Evolutionary conservation across 2,329 filamentous ascomycete species (phyloP).

Genomic region (Colletotrichum noveboracense): DNA sequence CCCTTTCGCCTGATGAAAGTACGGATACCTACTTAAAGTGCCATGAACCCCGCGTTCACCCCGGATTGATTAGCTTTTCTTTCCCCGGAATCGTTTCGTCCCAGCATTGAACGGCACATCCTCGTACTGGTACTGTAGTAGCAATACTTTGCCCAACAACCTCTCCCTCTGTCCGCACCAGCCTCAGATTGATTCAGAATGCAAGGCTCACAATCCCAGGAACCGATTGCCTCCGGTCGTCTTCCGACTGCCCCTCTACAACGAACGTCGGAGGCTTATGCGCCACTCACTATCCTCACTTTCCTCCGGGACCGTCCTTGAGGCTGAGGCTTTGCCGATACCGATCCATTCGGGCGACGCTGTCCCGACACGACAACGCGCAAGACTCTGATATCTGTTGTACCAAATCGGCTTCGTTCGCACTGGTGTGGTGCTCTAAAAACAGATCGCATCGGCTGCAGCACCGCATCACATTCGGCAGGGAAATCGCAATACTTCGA

Average conservation of each 20-base stretch:
- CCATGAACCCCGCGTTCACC: background rate
- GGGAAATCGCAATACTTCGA: background rate
- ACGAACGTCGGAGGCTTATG: background rate
- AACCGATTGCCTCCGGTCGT: background rate
- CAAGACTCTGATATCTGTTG: background rate
- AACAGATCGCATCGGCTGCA: background rate
- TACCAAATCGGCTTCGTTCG: background rate
- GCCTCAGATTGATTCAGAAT: background rate
- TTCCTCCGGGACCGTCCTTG: background rate
- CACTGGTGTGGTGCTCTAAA: background rate
- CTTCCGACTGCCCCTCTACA: background rate
- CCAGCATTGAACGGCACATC: background rate
- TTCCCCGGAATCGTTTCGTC: background rate
- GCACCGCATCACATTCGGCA: background rate
- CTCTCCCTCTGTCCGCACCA: background rate
- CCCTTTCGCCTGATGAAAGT: background rate
- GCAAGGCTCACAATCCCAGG: background rate
- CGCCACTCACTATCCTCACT: background rate
- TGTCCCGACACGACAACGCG: background rate
- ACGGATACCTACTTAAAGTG: background rate
- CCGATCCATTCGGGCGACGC: background rate
- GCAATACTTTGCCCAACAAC: background rate
- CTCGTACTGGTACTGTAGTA: background rate
- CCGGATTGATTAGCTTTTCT: background rate
- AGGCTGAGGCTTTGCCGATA: background rate